phyloP scores from a whole-genome alignment of 2,329 filamentous ascomycete genomes.

The Fusarium sp. region DNA sequence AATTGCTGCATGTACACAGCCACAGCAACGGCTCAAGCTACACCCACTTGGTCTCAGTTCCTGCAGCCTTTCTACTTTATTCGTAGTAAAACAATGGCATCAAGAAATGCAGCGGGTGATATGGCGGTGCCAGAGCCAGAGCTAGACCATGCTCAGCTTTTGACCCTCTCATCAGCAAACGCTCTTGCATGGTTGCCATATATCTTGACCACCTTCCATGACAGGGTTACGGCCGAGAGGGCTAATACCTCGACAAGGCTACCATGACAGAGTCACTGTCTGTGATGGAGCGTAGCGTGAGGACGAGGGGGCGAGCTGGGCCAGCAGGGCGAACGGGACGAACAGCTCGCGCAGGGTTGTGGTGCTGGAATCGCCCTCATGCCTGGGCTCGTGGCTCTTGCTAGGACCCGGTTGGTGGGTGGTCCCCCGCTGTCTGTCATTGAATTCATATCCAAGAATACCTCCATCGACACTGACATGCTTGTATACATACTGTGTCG shows the following conservation, averaged over 20 bases:
- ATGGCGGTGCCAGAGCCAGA: slow-evolving; percentile 17
- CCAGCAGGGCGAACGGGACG: slow-evolving; percentile 42
- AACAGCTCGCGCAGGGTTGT: slow-evolving; percentile 41
- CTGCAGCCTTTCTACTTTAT: slow-evolving; percentile 36
- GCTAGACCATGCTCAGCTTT: slow-evolving; percentile 31
- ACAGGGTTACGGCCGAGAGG: slow-evolving; percentile 46
- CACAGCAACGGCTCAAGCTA: slow-evolving; percentile 38
- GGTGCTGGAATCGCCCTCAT: slow-evolving; percentile 39
- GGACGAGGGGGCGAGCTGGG: slow-evolving; percentile 40
- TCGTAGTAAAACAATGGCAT: slow-evolving; percentile 22
- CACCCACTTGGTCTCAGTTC: slow-evolving; percentile 38
- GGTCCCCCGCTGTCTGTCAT: slow-evolving; percentile 45
- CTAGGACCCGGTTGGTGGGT: slow-evolving; percentile 44
- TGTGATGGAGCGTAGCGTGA: slow-evolving; percentile 36
- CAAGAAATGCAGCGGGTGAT: slow-evolving; percentile 23
- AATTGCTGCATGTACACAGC: slow-evolving; percentile 21
- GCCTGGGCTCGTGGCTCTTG: slow-evolving; percentile 42
- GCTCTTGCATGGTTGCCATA: slow-evolving; percentile 18
- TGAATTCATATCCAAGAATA: slow-evolving; percentile 32
- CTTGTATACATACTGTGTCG: slow-evolving; percentile 30
- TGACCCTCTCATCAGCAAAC: slow-evolving; percentile 29
- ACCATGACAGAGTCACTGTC: slow-evolving; percentile 37
- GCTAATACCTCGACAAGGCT: slow-evolving; percentile 43
- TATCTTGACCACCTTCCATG: slow-evolving; percentile 45
- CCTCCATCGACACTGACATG: slow-evolving; percentile 28